Conservation (phyloP, 148 eudicot genomes). For the Pharnaceum exiguum region DNA sequence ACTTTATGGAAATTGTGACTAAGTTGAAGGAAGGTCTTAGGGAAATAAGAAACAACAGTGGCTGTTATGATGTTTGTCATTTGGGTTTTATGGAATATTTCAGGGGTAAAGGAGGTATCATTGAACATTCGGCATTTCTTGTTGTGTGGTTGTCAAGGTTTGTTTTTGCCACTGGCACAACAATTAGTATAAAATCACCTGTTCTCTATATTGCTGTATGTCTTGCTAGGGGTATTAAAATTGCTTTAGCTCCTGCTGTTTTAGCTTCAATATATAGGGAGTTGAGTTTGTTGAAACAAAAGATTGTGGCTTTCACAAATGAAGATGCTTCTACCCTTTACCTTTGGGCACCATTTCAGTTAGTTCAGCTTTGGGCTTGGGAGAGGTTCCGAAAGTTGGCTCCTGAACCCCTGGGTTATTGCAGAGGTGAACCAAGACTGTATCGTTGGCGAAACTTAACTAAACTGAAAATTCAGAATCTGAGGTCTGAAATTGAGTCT, state of each 20-base stretch:
- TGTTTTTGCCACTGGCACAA: conserved; percentile 19
- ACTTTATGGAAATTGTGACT: no score
- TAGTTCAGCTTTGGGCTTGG: conserved; percentile 51
- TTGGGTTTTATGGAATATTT: no score
- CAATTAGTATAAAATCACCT: conserved; percentile 6
- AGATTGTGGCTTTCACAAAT: conserved; percentile 3
- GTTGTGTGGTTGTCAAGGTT: conserved; percentile 41
- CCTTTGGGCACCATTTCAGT: conserved; percentile 32
- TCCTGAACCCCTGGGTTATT: conserved; percentile 3
- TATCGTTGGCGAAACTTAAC: conserved; percentile 16
- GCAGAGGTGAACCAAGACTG: no score
- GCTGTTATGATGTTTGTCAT: no score
- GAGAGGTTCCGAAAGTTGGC: conserved; percentile 28
- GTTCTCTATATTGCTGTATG: conserved; percentile 23
- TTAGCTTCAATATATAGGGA: conserved; percentile 41
- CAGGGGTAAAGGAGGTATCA: no score
- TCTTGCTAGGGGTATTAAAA: conserved; percentile 29
- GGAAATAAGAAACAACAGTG: no score
- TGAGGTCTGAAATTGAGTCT: conserved; percentile 4
- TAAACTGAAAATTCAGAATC: neutral
- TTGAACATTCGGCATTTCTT: no score
- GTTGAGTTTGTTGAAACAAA: conserved; percentile 29
- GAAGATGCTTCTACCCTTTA: neutral
- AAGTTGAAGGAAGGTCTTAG: no score
- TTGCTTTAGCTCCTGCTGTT: conserved; percentile 45